Percentiles rank a stretch among this genome's conserved stretches.
These are phyloP conservation scores for Paramecium bursaria DNA, from an alignment of 73 alveolate species.

Conservation along the genomic window DNA sequence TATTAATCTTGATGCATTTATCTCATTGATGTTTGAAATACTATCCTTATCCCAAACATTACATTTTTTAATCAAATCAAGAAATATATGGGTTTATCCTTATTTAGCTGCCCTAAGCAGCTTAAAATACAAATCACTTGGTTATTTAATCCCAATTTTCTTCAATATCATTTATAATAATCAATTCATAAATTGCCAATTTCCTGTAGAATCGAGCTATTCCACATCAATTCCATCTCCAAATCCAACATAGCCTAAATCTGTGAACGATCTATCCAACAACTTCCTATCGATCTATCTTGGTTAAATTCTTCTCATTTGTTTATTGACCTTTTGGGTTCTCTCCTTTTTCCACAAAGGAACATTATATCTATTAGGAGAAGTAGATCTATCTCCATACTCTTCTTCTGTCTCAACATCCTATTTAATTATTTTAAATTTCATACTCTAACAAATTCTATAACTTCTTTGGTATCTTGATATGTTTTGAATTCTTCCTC, in stretches of 20 bases:
- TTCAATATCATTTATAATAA: no score
- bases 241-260: no score
- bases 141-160: no score
- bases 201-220: conserved; percentile 46
- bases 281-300: conserved; percentile 25
- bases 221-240: no score
- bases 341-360: background rate
- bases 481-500: conserved; percentile 40
- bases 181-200: conserved; percentile 60
- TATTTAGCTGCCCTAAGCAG: no score
- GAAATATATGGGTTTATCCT: no score
- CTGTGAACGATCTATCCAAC: conserved; percentile 47
- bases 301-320: conserved; percentile 31
- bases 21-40: no score
- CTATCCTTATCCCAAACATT: no score
- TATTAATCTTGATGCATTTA: no score
- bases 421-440: background rate
- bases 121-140: no score
- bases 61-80: no score
- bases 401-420: conserved; percentile 40
- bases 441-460: background rate
- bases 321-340: no score
- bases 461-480: background rate
- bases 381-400: conserved; percentile 37
- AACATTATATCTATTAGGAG: conserved; percentile 4